Conservation (phyloP, 805 yeast species). For the Candida nitratophila region DNA sequence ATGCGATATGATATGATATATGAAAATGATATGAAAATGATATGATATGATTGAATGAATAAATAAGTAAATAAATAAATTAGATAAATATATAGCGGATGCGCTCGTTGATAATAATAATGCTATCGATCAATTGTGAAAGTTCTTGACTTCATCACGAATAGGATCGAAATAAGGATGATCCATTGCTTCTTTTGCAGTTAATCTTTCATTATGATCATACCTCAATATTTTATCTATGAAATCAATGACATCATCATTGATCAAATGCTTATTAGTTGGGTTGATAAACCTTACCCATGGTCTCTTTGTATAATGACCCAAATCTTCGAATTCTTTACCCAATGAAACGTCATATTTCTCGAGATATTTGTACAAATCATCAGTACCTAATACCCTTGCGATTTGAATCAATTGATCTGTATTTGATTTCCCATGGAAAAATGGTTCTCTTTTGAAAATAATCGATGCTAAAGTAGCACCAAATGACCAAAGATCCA, state of each 20-base stretch:
- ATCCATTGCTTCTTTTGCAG: slow-evolving; percentile 83
- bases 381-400: slow-evolving; percentile 81
- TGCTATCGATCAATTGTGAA: too few species aligned
- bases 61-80: not conserved
- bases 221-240: slow-evolving; percentile 73
- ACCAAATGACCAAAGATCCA: slow-evolving; percentile 92
- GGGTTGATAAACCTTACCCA: slow-evolving; percentile 75
- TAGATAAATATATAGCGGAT: not conserved
- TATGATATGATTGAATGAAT: not conserved
- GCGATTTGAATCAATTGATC: slow-evolving; percentile 90
- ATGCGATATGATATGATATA: too few species aligned
- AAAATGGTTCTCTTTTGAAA: slow-evolving; percentile 86
- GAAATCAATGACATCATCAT: slow-evolving; percentile 56
- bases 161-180: slow-evolving; percentile 39
- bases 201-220: slow-evolving; percentile 83
- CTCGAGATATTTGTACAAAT: slow-evolving; percentile 55
- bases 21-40: too few species aligned
- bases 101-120: too few species aligned
- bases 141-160: not conserved
- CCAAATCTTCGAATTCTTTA: slow-evolving; percentile 72
- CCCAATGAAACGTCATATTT: slow-evolving; percentile 70
- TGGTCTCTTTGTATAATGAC: slow-evolving; percentile 63
- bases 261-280: slow-evolving; percentile 60
- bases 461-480: slow-evolving; percentile 88
- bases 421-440: slow-evolving; percentile 84